These are phyloP conservation scores for Candida maesae DNA, from an alignment of 805 yeast genomes.

Conservation along the genomic window DNA sequence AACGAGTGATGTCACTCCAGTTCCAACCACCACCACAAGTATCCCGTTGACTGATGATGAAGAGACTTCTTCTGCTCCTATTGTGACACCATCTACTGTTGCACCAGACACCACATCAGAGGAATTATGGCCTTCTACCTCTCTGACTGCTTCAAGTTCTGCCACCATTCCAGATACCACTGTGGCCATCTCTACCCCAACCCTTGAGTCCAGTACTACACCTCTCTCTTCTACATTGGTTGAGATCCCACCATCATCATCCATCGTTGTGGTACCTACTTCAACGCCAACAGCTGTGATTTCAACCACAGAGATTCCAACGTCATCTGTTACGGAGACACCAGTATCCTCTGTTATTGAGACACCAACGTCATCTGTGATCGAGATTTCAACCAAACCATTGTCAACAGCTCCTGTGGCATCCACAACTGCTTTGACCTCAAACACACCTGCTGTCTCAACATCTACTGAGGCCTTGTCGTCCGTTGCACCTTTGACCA, in stretches of 20 bases:
- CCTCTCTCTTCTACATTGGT: no score
- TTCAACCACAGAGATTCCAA: neutral
- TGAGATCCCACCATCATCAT: no score
- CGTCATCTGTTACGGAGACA: neutral
- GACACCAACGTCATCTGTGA: neutral
- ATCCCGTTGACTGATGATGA: no score
- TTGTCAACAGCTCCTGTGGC: no score
- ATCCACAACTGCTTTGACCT: neutral
- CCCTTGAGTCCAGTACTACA: conserved; percentile 1
- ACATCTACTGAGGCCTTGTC: neutral
- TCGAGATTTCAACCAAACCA: no score
- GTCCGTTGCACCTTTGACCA: neutral
- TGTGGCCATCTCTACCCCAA: neutral
- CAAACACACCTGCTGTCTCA: neutral
- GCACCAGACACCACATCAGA: neutral
- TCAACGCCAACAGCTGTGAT: no score
- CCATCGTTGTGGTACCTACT: no score
- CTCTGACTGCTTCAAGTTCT: neutral
- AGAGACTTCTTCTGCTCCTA: neutral
- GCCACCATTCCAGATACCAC: neutral
- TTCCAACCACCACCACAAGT: neutral
- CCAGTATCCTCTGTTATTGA: neutral
- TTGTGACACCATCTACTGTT: conserved; percentile 1
- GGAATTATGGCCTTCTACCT: neutral
- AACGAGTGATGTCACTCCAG: neutral